A percentile compares a stretch with the other conserved stretches of the same genome.
Conservation (phyloP, 2,329 filamentous ascomycete species). For the Fusarium verticillioides region DNA sequence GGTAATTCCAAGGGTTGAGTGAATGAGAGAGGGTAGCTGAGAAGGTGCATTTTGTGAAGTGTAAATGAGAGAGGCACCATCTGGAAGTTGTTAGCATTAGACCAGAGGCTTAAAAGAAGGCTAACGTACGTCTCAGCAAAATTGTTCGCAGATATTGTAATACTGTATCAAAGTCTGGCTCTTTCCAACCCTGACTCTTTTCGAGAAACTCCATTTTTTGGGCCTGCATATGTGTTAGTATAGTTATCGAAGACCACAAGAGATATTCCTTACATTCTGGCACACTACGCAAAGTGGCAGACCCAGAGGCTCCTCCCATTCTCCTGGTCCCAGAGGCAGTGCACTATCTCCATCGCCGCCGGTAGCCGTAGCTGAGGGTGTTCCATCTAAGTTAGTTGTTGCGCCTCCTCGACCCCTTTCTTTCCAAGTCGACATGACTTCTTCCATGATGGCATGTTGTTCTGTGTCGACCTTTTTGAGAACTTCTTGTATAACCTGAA, state of each 20-base stretch:
- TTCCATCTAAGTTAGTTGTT: slow-evolving; percentile 71
- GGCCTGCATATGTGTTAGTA: slow-evolving; percentile 61
- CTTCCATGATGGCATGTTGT: slow-evolving; percentile 85
- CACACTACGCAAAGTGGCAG: slow-evolving; percentile 94
- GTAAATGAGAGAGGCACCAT: slow-evolving; percentile 87
- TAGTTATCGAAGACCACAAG: neutral
- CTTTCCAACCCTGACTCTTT: slow-evolving; percentile 91
- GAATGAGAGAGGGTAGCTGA: slow-evolving; percentile 81
- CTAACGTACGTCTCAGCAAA: slow-evolving; percentile 77
- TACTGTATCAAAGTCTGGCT: slow-evolving; percentile 96
- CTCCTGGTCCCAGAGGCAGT: slow-evolving; percentile 84
- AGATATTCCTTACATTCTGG: slow-evolving; percentile 75
- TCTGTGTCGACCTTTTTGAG: slow-evolving; percentile 78
- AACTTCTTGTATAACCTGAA: slow-evolving; percentile 82
- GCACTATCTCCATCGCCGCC: slow-evolving; percentile 72
- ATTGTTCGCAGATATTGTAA: slow-evolving; percentile 92
- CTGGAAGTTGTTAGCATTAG: slow-evolving; percentile 56
- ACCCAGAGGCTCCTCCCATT: slow-evolving; percentile 92
- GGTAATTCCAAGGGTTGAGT: slow-evolving; percentile 87
- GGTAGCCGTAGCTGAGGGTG: slow-evolving; percentile 63
- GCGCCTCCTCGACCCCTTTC: slow-evolving; percentile 76
- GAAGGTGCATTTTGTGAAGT: slow-evolving; percentile 81
- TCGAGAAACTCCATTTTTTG: slow-evolving; percentile 93
- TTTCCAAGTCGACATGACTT: slow-evolving; percentile 83
- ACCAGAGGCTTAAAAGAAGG: neutral